Evolutionary conservation across 768 basidiomycete species (phyloP).

Genomic region (Auriscalpium orientale): DNA sequence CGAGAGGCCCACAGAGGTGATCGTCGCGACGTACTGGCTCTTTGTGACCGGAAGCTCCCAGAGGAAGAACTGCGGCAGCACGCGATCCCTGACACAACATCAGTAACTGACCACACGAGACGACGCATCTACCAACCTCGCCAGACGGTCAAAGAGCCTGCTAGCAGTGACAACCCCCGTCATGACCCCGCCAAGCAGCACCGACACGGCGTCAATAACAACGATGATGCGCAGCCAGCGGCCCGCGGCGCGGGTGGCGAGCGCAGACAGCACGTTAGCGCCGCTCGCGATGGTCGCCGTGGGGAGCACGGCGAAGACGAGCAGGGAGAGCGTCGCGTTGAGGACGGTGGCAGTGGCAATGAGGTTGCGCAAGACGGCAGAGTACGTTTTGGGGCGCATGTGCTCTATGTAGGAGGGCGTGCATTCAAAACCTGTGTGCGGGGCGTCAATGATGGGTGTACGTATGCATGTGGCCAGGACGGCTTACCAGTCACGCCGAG

Average conservation of each 20-base stretch:
- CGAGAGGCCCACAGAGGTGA: conserved; percentile 7
- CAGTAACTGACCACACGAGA: background rate
- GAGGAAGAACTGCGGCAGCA: conserved; percentile 12
- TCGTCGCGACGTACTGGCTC: conserved; percentile 7
- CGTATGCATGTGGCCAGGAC: background rate
- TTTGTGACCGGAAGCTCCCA: conserved; percentile 9
- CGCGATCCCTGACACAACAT: conserved; percentile 5
- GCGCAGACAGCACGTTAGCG: conserved; percentile 11
- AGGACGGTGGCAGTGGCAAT: conserved; percentile 9
- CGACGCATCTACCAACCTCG: background rate
- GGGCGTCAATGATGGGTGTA: background rate
- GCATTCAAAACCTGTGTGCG: conserved; percentile 13
- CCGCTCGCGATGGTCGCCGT: conserved; percentile 1
- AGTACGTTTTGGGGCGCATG: conserved; percentile 10
- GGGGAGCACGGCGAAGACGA: conserved; percentile 11
- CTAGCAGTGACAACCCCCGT: conserved; percentile 11
- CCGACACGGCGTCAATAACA: conserved; percentile 10
- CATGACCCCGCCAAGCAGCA: conserved; percentile 14
- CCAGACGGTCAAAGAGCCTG: conserved; percentile 12
- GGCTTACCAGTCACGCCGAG: conserved; percentile 15
- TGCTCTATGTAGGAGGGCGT: conserved; percentile 14
- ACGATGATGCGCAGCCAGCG: conserved; percentile 12
- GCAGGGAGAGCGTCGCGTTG: conserved; percentile 9
- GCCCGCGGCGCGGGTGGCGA: conserved; percentile 9
- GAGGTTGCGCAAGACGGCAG: conserved; percentile 11